Percentiles rank a stretch among this genome's conserved stretches.
Conservation (phyloP, 2,329 filamentous ascomycete genomes). For the Teratosphaeria pseudoeucalypti region DNA sequence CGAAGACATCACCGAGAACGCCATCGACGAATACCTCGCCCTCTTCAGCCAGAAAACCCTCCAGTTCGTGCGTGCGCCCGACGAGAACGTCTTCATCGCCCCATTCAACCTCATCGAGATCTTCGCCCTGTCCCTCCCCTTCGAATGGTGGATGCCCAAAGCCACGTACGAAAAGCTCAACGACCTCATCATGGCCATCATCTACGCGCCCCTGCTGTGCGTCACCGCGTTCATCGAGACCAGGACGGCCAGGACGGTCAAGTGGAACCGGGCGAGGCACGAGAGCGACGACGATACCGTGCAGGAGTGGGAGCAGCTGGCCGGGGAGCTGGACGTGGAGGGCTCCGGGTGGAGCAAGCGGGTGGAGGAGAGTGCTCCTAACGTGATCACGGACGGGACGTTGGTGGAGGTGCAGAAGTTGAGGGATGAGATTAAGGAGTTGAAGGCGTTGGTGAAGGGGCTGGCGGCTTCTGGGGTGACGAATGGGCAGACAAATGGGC, state of each 20-base stretch:
- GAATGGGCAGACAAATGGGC: not conserved
- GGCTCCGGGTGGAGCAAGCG: conserved; percentile 75
- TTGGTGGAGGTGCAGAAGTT: conserved; percentile 51
- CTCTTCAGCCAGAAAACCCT: conserved; percentile 90
- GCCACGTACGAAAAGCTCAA: conserved; percentile 69
- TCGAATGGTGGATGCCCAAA: conserved; percentile 93
- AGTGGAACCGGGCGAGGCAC: conserved; percentile 62
- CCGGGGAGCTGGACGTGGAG: conserved; percentile 64
- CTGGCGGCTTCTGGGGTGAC: conserved; percentile 1
- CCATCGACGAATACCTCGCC: conserved; percentile 89
- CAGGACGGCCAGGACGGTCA: conserved; percentile 26
- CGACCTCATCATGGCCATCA: conserved; percentile 72
- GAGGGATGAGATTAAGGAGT: conserved; percentile 34
- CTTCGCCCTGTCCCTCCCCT: conserved; percentile 62
- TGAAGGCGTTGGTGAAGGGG: conserved; percentile 30
- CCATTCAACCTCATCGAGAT: conserved; percentile 93
- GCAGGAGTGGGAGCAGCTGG: conserved; percentile 88
- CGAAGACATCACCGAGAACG: conserved; percentile 85
- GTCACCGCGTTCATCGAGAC: conserved; percentile 56
- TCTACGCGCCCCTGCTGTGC: conserved; percentile 77
- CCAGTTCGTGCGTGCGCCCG: conserved; percentile 90
- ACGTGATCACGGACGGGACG: conserved; percentile 68
- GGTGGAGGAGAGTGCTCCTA: conserved; percentile 64
- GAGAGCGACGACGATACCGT: conserved; percentile 81
- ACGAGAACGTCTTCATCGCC: conserved; percentile 96